Conservation (phyloP, 306 rosid genomes). For the Luffa acutangula region DNA sequence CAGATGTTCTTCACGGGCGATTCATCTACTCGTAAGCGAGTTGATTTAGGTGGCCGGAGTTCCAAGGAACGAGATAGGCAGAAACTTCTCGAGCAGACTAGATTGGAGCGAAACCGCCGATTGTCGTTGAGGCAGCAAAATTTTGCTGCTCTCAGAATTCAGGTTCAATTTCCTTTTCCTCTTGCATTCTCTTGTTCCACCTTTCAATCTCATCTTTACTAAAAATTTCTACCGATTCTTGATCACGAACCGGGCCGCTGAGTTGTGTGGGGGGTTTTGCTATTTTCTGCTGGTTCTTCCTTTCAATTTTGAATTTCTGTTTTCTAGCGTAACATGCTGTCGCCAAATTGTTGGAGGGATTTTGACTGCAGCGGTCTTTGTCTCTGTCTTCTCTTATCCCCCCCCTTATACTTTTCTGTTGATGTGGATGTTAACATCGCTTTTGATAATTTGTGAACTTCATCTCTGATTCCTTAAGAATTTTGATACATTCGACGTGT, state of each 20-base stretch:
- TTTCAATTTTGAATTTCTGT: not conserved
- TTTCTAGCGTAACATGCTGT: not conserved
- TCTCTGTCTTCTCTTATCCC: not conserved
- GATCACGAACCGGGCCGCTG: not conserved
- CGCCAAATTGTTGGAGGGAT: not conserved
- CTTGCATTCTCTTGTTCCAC: not conserved
- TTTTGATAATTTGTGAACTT: not conserved
- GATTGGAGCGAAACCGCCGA: conserved; percentile 76
- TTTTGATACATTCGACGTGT: not conserved
- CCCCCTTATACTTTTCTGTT: not conserved
- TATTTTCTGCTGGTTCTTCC: not conserved
- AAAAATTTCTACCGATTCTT: not conserved
- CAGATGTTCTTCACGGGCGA: conserved; percentile 88
- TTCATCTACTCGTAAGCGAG: conserved; percentile 86
- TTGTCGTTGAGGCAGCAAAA: conserved; percentile 54
- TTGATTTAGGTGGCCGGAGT: conserved; percentile 91
- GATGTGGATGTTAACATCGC: not conserved
- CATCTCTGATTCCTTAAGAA: not conserved
- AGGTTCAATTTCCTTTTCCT: conserved; percentile 24
- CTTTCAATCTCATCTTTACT: not conserved
- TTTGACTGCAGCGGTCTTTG: not conserved
- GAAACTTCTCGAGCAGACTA: conserved; percentile 82
- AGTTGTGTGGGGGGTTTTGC: not conserved
- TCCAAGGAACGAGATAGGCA: conserved; percentile 79
- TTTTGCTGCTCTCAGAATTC: conserved; percentile 64